Conservation (phyloP, 2,329 filamentous ascomycete genomes). For the Fusarium hostae region DNA sequence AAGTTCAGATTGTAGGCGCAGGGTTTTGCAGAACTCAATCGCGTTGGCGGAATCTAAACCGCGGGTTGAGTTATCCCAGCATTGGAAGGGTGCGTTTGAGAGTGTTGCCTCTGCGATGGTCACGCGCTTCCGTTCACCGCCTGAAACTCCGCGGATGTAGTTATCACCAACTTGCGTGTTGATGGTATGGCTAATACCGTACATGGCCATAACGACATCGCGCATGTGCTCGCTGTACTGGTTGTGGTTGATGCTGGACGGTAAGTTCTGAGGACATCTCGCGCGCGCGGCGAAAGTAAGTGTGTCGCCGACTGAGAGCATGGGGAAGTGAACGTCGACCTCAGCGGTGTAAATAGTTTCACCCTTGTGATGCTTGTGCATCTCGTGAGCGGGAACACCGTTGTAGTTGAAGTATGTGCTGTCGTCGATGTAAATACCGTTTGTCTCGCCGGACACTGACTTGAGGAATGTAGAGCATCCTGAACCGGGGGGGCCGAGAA, state of each 20-base stretch:
- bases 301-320: slow-evolving; percentile 72
- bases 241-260: slow-evolving; percentile 61
- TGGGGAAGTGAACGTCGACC: slow-evolving; percentile 53
- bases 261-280: slow-evolving; percentile 69
- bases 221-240: slow-evolving; percentile 69
- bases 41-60: slow-evolving; percentile 47
- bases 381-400: slow-evolving; percentile 29
- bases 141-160: slow-evolving; percentile 75
- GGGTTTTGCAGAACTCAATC: slow-evolving; percentile 43
- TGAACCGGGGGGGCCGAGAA: slow-evolving; percentile 69
- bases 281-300: slow-evolving; percentile 71
- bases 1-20: slow-evolving; percentile 44
- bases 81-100: slow-evolving; percentile 58
- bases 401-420: slow-evolving; percentile 39
- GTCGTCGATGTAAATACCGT: slow-evolving; percentile 70
- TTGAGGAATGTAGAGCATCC: slow-evolving; percentile 78
- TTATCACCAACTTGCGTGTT: slow-evolving; percentile 79
- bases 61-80: slow-evolving; percentile 49
- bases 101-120: slow-evolving; percentile 77
- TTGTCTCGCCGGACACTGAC: slow-evolving; percentile 65
- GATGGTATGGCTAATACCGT: slow-evolving; percentile 78
- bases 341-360: slow-evolving; percentile 40
- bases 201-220: slow-evolving; percentile 69
- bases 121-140: slow-evolving; percentile 81
- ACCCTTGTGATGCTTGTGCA: slow-evolving; percentile 35